Percentiles rank a stretch among this genome's conserved stretches.
phyloP scores from a whole-genome alignment of 495 filamentous ascomycete genomes.

The Lasiosphaeria miniovina region DNA sequence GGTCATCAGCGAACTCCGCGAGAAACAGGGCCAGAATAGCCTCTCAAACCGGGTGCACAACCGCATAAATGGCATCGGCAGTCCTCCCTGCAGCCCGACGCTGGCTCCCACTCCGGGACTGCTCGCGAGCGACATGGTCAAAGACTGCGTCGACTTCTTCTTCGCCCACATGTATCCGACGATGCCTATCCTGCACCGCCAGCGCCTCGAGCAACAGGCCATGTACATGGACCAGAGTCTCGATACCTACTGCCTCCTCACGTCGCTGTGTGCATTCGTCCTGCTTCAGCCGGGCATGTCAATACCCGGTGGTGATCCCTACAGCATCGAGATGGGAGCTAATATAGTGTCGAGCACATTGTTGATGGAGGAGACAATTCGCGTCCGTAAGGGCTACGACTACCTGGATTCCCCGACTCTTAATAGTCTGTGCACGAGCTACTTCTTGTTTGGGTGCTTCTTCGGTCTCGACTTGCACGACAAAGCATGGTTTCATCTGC shows the following conservation, averaged over 20 bases:
- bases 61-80: constrained; percentile 42
- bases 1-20: constrained; percentile 72
- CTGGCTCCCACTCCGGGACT: constrained; percentile 53
- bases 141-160: constrained; percentile 75
- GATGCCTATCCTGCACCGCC: constrained; percentile 74
- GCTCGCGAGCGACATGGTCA: constrained; percentile 58
- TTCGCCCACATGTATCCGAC: constrained; percentile 80
- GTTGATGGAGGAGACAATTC: constrained; percentile 72
- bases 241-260: constrained; percentile 75
- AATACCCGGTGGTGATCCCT: constrained; percentile 50
- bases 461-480: constrained; percentile 70
- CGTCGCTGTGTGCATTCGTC: constrained; percentile 77
- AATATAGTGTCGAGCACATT: constrained; percentile 56
- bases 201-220: constrained; percentile 61
- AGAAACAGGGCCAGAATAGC: constrained; percentile 61
- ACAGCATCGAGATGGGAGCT: constrained; percentile 49
- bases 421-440: constrained; percentile 70
- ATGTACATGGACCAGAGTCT: constrained; percentile 62
- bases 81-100: constrained; percentile 42
- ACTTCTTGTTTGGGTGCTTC: constrained; percentile 74
- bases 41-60: constrained; percentile 49
- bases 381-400: constrained; percentile 72
- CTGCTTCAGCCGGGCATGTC: constrained; percentile 80
- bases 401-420: constrained; percentile 67
- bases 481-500: constrained; percentile 70